A percentile compares a stretch with the other conserved stretches of the same genome.
phyloP scores from a whole-genome alignment of 768 basidiomycete genomes.

The Leucocoprinus leucothites region DNA sequence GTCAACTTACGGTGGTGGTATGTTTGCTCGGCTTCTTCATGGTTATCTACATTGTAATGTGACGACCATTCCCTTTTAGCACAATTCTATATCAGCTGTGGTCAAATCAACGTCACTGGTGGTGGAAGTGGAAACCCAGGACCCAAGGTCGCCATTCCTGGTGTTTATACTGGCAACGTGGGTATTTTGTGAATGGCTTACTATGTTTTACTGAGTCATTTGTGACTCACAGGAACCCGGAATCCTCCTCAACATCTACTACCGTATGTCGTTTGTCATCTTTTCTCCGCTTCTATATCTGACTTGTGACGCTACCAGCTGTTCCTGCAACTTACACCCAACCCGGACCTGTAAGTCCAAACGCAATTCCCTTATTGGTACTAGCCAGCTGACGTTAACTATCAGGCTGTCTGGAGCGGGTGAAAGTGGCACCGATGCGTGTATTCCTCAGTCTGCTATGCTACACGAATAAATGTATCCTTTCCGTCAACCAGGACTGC shows the following conservation, averaged over 20 bases:
- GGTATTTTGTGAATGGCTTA: no score
- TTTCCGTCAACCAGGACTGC: no score
- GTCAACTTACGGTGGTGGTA: constrained; percentile 30
- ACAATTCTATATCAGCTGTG: constrained; percentile 33
- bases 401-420: constrained; percentile 19
- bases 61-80: constrained; percentile 10
- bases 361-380: not conserved
- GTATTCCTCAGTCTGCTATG: not conserved
- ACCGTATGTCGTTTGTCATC: not conserved
- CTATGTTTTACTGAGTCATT: no score
- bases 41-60: not conserved
- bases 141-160: constrained; percentile 25
- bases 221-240: constrained; percentile 21
- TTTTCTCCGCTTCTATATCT: not conserved
- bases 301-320: not conserved
- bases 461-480: not conserved
- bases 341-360: constrained; percentile 17
- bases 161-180: constrained; percentile 26
- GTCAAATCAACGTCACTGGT: constrained; percentile 33
- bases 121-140: constrained; percentile 24
- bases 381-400: not conserved
- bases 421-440: not conserved
- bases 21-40: not conserved
- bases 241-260: constrained; percentile 20
- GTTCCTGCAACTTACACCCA: constrained; percentile 16